Conservation (phyloP, 78 protist genomes). For the Planoprotostelium fungivorum region DNA sequence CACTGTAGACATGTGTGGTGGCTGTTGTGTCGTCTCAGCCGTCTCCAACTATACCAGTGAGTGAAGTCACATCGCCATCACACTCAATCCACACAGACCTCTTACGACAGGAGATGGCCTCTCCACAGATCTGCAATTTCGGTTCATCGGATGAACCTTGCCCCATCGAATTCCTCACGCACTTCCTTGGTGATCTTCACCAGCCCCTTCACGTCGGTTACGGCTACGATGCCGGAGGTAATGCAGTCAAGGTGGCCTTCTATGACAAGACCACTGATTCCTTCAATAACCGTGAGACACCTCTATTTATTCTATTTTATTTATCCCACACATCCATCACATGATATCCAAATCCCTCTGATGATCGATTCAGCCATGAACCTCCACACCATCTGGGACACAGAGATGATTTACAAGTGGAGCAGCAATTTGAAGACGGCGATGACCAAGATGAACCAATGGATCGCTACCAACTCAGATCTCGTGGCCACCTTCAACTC, state of each 20-base stretch:
- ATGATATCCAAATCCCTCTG: background rate
- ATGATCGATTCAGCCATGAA: constrained; percentile 1
- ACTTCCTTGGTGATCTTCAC: background rate
- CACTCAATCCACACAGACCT: background rate
- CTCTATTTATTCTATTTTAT: too few relatives aligned
- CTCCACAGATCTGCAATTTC: background rate
- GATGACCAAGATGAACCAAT: background rate
- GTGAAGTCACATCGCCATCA: background rate
- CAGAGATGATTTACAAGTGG: background rate
- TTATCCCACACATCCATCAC: background rate
- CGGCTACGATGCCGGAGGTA: background rate
- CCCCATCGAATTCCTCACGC: background rate
- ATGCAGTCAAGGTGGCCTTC: background rate
- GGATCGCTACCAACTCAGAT: background rate
- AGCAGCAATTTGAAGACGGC: background rate
- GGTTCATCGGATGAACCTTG: background rate
- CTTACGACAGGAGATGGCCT: background rate
- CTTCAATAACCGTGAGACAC: background rate
- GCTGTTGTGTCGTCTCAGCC: background rate
- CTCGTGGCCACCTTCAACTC: background rate
- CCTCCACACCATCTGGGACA: background rate
- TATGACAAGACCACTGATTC: background rate
- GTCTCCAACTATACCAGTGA: background rate
- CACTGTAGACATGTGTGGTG: background rate
- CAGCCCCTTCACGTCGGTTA: background rate